phyloP scores from a whole-genome alignment of 2,329 filamentous ascomycete genomes.

The Colletotrichum siamense region DNA sequence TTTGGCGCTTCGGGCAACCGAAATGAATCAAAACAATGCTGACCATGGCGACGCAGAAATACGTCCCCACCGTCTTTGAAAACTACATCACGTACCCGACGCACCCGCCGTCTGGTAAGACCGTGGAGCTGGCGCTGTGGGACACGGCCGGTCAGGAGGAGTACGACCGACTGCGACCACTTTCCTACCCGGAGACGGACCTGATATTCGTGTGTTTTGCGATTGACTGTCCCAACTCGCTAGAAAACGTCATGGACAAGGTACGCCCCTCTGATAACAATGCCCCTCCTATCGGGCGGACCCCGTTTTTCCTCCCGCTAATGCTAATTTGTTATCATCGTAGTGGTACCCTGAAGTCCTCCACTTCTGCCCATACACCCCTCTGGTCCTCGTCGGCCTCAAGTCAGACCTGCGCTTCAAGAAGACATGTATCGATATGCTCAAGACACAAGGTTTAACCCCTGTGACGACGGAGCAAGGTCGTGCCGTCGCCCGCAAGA shows the following conservation, averaged over 20 bases:
- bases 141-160: conserved; percentile 99
- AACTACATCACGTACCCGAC: conserved; percentile 99
- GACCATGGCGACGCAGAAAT: conserved; percentile 74
- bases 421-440: conserved; percentile 96
- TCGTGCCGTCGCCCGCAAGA: conserved; percentile 84
- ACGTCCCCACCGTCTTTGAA: conserved; percentile 98
- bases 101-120: conserved; percentile 87
- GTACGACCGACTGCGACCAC: conserved; percentile 92
- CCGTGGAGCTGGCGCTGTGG: conserved; percentile 95
- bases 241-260: conserved; percentile 99
- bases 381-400: conserved; percentile 91
- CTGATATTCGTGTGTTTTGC: conserved; percentile 98
- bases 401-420: conserved; percentile 97
- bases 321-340: conserved; percentile 27
- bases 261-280: conserved; percentile 50
- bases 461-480: conserved; percentile 94
- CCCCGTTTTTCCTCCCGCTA: conserved; percentile 21
- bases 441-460: conserved; percentile 96
- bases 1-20: neutral
- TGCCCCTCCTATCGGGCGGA: neutral
- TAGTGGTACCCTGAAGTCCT: conserved; percentile 99
- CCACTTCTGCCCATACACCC: conserved; percentile 97
- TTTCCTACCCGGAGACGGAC: conserved; percentile 98
- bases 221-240: conserved; percentile 96
- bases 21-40: conserved; percentile 7